These are phyloP conservation scores for Exophiala calicioides DNA, from an alignment of 2,329 filamentous ascomycete species.

Conservation along the genomic window DNA sequence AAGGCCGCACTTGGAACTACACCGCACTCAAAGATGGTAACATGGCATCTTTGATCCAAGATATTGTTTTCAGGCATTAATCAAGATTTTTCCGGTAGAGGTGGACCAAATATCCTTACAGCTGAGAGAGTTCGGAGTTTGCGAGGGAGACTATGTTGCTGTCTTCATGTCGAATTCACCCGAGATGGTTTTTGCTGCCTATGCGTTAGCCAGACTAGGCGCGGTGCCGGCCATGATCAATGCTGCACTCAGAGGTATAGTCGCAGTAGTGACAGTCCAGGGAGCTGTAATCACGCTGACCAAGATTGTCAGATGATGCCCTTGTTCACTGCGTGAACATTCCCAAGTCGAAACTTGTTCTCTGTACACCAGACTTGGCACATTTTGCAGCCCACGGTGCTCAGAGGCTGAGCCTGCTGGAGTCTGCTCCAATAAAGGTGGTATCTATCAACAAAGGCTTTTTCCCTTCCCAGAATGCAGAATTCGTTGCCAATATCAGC, in stretches of 20 bases:
- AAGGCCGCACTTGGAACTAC: constrained; percentile 52
- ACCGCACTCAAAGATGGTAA: constrained; percentile 31
- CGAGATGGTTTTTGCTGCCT: constrained; percentile 49
- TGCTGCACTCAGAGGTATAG: too few relatives aligned
- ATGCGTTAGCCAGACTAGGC: constrained; percentile 50
- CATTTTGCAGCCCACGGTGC: constrained; percentile 28
- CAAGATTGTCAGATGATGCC: constrained; percentile 49
- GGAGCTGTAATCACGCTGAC: too few relatives aligned
- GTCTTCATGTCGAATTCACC: constrained; percentile 53
- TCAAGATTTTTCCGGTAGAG: too few relatives aligned
- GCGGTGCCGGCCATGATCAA: constrained; percentile 51
- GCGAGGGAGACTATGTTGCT: constrained; percentile 45
- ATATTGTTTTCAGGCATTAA: too few relatives aligned
- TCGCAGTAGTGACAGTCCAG: too few relatives aligned
- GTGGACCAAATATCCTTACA: constrained; percentile 47
- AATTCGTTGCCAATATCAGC: neutral
- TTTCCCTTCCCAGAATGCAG: constrained; percentile 20
- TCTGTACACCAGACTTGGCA: constrained; percentile 49
- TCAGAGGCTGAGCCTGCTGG: constrained; percentile 13
- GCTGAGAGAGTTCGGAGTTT: constrained; percentile 41
- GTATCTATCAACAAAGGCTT: constrained; percentile 16
- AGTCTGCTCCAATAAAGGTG: constrained; percentile 35
- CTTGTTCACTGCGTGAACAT: constrained; percentile 48
- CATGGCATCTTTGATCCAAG: too few relatives aligned
- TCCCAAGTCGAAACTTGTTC: constrained; percentile 42